These are phyloP conservation scores for Fusarium sp. DNA, from an alignment of 2,329 filamentous ascomycete genomes.

Conservation along the genomic window DNA sequence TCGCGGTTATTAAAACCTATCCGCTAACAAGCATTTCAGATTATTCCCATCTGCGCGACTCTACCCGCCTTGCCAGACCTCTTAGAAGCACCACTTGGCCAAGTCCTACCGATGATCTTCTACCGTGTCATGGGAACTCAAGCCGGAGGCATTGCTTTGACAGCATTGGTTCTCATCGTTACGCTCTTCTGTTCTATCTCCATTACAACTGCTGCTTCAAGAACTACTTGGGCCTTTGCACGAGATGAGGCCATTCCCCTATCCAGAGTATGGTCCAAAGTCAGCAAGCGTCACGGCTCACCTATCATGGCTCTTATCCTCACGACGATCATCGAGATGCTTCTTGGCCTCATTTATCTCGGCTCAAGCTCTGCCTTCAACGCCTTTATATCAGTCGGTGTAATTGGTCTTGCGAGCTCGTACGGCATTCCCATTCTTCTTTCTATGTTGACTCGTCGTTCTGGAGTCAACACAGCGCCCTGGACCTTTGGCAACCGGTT, in stretches of 20 bases:
- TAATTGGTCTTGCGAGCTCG: conserved; percentile 81
- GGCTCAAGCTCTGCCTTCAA: conserved; percentile 83
- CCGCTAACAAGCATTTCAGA: conserved; percentile 7
- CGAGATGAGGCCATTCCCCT: conserved; percentile 82
- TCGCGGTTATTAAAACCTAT: conserved; percentile 64
- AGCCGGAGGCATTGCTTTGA: conserved; percentile 80
- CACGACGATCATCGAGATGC: conserved; percentile 76
- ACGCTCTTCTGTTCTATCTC: conserved; percentile 83
- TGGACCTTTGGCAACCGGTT: conserved; percentile 76
- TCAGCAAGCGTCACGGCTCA: conserved; percentile 76
- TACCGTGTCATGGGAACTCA: conserved; percentile 81
- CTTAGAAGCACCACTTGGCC: conserved; percentile 77
- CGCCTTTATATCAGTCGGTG: conserved; percentile 84
- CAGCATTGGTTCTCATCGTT: conserved; percentile 83
- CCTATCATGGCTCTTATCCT: conserved; percentile 79
- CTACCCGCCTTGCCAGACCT: conserved; percentile 76
- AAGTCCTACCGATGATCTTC: conserved; percentile 83
- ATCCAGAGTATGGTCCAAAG: conserved; percentile 74
- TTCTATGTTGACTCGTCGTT: conserved; percentile 74
- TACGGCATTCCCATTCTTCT: conserved; percentile 84
- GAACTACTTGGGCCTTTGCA: conserved; percentile 83
- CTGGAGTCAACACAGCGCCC: conserved; percentile 72
- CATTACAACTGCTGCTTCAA: conserved; percentile 79
- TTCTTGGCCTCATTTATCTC: conserved; percentile 84
- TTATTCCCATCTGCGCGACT: conserved; percentile 67